phyloP scores from a whole-genome alignment of 2,329 filamentous ascomycete genomes.

The Sarocladium strictum region DNA sequence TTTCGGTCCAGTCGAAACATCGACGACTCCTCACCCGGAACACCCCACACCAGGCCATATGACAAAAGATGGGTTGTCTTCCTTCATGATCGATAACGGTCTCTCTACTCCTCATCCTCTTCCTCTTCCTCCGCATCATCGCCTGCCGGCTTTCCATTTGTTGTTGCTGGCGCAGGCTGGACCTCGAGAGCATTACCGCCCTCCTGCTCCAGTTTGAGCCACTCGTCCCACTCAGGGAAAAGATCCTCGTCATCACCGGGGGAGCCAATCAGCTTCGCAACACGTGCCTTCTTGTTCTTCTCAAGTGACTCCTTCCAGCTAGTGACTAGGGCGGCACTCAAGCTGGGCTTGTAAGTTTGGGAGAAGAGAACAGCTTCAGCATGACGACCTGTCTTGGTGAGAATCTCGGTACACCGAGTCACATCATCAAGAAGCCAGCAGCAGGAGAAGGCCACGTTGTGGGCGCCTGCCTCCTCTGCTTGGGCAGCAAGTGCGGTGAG shows the following conservation, averaged over 20 bases:
- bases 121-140: constrained; percentile 15
- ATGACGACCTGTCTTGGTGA: constrained; percentile 70
- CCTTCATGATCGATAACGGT: neutral
- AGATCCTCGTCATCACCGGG: constrained; percentile 80
- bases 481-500: constrained; percentile 66
- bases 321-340: constrained; percentile 59
- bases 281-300: constrained; percentile 76
- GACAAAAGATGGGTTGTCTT: neutral
- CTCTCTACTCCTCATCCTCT: constrained; percentile 9
- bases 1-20: neutral
- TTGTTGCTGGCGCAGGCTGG: constrained; percentile 17
- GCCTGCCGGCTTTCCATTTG: constrained; percentile 16
- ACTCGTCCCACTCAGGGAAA: constrained; percentile 96
- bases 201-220: constrained; percentile 72
- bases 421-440: constrained; percentile 84
- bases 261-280: constrained; percentile 75
- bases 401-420: constrained; percentile 71
- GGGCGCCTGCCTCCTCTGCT: constrained; percentile 69
- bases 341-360: constrained; percentile 89
- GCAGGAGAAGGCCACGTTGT: constrained; percentile 90
- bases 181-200: constrained; percentile 35
- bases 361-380: constrained; percentile 88
- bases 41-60: neutral
- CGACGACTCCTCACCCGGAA: neutral
- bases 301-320: constrained; percentile 82